Conservation (phyloP, 2,329 filamentous ascomycete genomes). For the Myrmaecium sp. region DNA sequence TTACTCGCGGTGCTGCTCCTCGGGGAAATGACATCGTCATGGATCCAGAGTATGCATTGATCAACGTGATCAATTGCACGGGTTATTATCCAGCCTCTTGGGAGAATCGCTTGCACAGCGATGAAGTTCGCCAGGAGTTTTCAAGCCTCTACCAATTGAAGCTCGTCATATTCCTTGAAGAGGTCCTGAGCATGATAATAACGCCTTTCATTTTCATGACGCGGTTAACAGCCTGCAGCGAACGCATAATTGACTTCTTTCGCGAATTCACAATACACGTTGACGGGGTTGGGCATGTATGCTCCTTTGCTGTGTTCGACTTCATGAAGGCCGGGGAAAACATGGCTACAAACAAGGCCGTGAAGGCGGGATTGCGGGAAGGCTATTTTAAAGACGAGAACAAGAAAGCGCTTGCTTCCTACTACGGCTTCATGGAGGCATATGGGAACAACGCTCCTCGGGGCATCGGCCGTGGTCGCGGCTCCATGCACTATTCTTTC, state of each 20-base stretch:
- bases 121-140: constrained; percentile 85
- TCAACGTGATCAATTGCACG: constrained; percentile 80
- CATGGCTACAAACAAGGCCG: constrained; percentile 33
- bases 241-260: constrained; percentile 94
- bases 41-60: constrained; percentile 77
- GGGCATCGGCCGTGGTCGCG: constrained; percentile 1
- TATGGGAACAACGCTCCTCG: constrained; percentile 31
- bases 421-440: constrained; percentile 87
- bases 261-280: constrained; percentile 95
- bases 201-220: constrained; percentile 80
- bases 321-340: constrained; percentile 67
- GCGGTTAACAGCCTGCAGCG: constrained; percentile 72
- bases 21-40: constrained; percentile 73
- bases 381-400: constrained; percentile 94
- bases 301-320: constrained; percentile 93
- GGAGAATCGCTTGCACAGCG: constrained; percentile 78
- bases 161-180: constrained; percentile 78
- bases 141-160: constrained; percentile 82
- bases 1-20: constrained; percentile 66
- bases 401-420: constrained; percentile 95
- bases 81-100: constrained; percentile 84
- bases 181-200: constrained; percentile 80
- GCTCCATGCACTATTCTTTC: constrained; percentile 3
- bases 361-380: constrained; percentile 45
- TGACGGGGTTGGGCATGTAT: constrained; percentile 88